These are phyloP conservation scores for Litchi chinensis DNA, from an alignment of 345 rosid species.

Conservation along the genomic window DNA sequence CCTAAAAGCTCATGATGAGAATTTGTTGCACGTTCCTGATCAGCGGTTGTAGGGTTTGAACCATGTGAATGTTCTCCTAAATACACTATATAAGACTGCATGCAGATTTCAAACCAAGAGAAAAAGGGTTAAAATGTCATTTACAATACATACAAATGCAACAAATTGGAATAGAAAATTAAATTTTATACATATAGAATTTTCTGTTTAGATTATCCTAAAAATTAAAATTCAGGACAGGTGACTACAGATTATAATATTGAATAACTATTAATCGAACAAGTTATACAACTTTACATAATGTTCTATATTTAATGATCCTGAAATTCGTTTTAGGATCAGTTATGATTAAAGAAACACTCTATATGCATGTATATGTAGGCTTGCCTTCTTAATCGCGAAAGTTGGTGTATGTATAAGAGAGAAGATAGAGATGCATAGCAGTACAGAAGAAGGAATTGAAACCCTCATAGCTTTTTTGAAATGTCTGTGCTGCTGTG, in stretches of 20 bases:
- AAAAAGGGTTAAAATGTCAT: not conserved
- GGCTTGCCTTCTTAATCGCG: conserved; percentile 13
- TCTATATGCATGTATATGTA: too few species aligned
- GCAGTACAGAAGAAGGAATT: not conserved
- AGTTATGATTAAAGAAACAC: too few species aligned
- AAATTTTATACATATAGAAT: not conserved
- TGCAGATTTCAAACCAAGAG: not conserved
- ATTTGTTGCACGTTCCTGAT: conserved; percentile 15
- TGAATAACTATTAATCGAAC: too few species aligned
- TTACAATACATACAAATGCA: not conserved
- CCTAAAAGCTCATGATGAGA: conserved; percentile 37
- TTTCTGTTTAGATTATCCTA: too few species aligned
- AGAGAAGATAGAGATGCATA: not conserved
- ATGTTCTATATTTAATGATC: too few species aligned
- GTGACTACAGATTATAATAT: too few species aligned
- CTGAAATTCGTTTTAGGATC: too few species aligned
- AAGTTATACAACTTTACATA: too few species aligned
- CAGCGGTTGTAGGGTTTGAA: not conserved
- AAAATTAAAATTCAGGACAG: too few species aligned
- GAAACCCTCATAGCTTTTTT: not conserved
- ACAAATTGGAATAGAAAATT: not conserved
- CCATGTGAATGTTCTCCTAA: conserved; percentile 33
- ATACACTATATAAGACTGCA: conserved; percentile 36
- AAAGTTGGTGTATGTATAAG: not conserved
- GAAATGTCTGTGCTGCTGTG: not conserved